Evolutionary conservation across 345 rosid species (phyloP).

Genomic region (Boechera divaricarpa): DNA sequence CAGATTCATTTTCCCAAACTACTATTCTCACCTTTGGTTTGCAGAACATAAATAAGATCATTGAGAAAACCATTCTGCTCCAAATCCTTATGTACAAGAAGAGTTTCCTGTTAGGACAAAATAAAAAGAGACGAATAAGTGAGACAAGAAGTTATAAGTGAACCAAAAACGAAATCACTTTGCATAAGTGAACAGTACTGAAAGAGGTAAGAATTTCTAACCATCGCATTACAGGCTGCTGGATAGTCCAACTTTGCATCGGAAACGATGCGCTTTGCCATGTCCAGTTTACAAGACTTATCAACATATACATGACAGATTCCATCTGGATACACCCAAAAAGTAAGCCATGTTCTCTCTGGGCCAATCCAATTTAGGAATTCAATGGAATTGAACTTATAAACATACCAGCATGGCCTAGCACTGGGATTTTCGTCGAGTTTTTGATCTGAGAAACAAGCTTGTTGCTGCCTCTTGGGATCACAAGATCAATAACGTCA

Average conservation of each 20-base stretch:
- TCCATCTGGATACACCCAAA: constrained; percentile 65
- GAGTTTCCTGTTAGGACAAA: constrained; percentile 72
- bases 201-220: constrained; percentile 44
- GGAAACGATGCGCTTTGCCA: constrained; percentile 75
- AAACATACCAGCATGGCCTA: constrained; percentile 88
- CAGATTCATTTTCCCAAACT: background rate
- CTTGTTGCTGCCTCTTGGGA: constrained; percentile 98
- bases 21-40: constrained; percentile 57
- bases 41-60: constrained; percentile 63
- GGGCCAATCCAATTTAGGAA: constrained; percentile 21
- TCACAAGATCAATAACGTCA: constrained; percentile 97
- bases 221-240: constrained; percentile 98
- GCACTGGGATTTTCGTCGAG: constrained; percentile 95
- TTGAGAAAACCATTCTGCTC: constrained; percentile 60
- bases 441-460: constrained; percentile 91
- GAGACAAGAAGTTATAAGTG: constrained; percentile 19
- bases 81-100: constrained; percentile 90
- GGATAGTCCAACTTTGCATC: constrained; percentile 98
- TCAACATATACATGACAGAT: constrained; percentile 96
- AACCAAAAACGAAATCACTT: constrained; percentile 14
- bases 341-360: constrained; percentile 15
- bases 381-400: background rate
- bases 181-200: constrained; percentile 18
- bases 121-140: constrained; percentile 23
- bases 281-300: constrained; percentile 78